phyloP scores from a whole-genome alignment of 805 yeast species.

The Saccharomycodes ludwigii region DNA sequence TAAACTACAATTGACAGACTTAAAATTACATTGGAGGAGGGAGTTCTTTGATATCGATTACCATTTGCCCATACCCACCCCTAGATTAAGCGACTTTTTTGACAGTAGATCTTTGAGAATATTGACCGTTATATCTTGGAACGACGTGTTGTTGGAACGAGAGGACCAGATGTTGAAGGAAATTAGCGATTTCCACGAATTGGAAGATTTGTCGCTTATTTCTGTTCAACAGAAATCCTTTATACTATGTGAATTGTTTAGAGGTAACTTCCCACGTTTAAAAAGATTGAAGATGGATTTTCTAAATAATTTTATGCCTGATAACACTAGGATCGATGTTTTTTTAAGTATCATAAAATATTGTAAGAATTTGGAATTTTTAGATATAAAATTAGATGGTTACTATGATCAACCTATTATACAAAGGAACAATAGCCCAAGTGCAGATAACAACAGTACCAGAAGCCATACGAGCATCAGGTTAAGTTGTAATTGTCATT shows the following conservation, averaged over 20 bases:
- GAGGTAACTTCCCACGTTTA: conserved; percentile 15
- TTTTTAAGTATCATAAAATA: conserved; percentile 23
- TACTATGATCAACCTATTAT: conserved; percentile 20
- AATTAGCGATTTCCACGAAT: conserved; percentile 24
- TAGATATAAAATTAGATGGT: conserved; percentile 27
- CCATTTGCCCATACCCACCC: conserved; percentile 10
- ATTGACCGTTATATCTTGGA: conserved; percentile 32
- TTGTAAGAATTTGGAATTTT: conserved; percentile 24
- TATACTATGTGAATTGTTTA: conserved; percentile 22
- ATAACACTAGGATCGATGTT: conserved; percentile 22
- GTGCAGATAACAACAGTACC: conserved; percentile 1
- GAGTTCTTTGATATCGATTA: conserved; percentile 25
- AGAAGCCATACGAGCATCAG: conserved; percentile 1
- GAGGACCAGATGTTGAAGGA: conserved; percentile 25
- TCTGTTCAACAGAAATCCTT: conserved; percentile 26
- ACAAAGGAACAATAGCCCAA: neutral
- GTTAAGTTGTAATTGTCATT: conserved; percentile 12
- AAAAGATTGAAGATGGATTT: conserved; percentile 30
- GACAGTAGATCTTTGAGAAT: conserved; percentile 24
- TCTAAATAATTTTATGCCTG: conserved; percentile 22
- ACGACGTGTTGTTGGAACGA: conserved; percentile 23
- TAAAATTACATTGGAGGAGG: conserved; percentile 30
- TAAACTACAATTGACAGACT: conserved; percentile 24
- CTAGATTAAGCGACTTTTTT: conserved; percentile 25
- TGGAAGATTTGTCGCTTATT: conserved; percentile 29